Conservation (phyloP, 441 rosid species). For the Populus hybrid region DNA sequence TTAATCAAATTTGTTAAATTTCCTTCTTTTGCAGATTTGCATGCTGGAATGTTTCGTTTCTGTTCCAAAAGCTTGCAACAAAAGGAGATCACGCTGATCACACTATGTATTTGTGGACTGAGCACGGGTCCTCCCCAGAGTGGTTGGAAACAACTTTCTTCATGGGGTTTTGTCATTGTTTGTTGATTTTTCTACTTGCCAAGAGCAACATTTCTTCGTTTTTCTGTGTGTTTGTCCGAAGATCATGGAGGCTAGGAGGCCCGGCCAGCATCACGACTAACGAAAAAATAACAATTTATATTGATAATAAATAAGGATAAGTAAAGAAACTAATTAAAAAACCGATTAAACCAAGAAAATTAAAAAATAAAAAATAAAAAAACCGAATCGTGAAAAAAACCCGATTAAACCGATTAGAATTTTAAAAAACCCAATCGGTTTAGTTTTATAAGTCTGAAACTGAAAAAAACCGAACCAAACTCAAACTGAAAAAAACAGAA, state of each 20-base stretch:
- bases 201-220: not conserved
- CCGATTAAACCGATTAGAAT: too few species aligned
- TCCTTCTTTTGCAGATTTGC: conserved; percentile 19
- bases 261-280: not conserved
- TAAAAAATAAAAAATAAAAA: too few species aligned
- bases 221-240: too few species aligned
- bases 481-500: too few species aligned
- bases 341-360: too few species aligned
- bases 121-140: not conserved
- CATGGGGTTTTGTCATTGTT: not conserved
- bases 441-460: too few species aligned
- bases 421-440: too few species aligned
- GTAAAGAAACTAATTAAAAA: too few species aligned
- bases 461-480: too few species aligned
- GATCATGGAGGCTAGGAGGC: not conserved
- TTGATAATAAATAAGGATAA: too few species aligned
- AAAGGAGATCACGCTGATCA: not conserved
- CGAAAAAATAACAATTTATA: too few species aligned
- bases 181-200: not conserved
- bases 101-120: not conserved
- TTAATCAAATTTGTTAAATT: not conserved
- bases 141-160: not conserved
- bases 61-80: conserved; percentile 16
- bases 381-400: too few species aligned
- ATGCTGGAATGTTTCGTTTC: conserved; percentile 26